A percentile compares a stretch with the other conserved stretches of the same genome.
Conservation (phyloP, 2,329 filamentous ascomycete species). For the Calonectria honghensis region DNA sequence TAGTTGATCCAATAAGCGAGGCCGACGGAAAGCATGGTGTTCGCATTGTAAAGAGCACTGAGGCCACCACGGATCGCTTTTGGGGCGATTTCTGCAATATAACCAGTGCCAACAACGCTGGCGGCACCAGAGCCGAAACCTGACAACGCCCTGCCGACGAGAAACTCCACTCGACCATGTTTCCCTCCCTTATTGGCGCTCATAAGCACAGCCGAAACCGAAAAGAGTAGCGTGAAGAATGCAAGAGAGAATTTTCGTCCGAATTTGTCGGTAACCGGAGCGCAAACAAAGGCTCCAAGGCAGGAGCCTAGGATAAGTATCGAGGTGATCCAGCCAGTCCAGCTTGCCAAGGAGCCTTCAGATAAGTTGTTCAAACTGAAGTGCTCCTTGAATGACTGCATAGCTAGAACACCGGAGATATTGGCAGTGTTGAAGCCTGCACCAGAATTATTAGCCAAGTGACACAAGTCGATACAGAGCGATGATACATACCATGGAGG, state of each 20-base stretch:
- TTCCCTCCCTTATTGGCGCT: slow-evolving; percentile 26
- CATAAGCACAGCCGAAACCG: slow-evolving; percentile 31
- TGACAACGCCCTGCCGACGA: slow-evolving; percentile 30
- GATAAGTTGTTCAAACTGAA: slow-evolving; percentile 28
- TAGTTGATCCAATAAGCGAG: slow-evolving; percentile 40
- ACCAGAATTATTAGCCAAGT: not conserved
- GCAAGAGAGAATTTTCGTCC: slow-evolving; percentile 33
- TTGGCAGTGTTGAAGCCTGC: slow-evolving; percentile 41
- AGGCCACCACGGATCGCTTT: slow-evolving; percentile 36
- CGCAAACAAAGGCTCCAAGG: slow-evolving; percentile 32
- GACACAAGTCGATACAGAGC: not conserved
- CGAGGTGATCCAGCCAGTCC: slow-evolving; percentile 38
- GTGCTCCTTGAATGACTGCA: slow-evolving; percentile 33
- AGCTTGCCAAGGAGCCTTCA: slow-evolving; percentile 22
- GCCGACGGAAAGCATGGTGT: slow-evolving; percentile 38
- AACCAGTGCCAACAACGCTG: slow-evolving; percentile 32
- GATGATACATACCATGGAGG: slow-evolving; percentile 27
- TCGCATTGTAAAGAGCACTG: slow-evolving; percentile 35
- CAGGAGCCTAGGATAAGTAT: slow-evolving; percentile 35
- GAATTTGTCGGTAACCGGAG: slow-evolving; percentile 31
- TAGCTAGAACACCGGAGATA: slow-evolving; percentile 37
- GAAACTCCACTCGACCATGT: slow-evolving; percentile 29
- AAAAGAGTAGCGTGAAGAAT: slow-evolving; percentile 30
- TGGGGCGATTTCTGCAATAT: slow-evolving; percentile 36
- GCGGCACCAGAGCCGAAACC: slow-evolving; percentile 37